A percentile compares a stretch with the other conserved stretches of the same genome.
phyloP scores from a whole-genome alignment of 1,284 basidiomycete species.

The Baeospora myosura region DNA sequence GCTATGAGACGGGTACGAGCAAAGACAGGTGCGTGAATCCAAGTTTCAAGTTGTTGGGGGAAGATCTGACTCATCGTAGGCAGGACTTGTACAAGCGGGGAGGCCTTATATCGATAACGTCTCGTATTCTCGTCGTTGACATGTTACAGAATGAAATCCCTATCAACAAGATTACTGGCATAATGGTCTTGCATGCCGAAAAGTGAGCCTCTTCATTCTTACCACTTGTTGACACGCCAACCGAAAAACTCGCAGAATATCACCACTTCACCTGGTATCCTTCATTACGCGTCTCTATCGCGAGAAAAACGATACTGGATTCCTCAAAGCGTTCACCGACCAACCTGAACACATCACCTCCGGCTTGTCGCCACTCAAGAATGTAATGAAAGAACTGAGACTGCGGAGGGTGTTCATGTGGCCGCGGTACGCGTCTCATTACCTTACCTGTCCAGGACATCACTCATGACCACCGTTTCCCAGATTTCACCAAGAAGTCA shows the following conservation, averaged over 20 bases:
- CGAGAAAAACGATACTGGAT: constrained; percentile 82
- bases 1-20: constrained; percentile 71
- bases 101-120: constrained; percentile 88
- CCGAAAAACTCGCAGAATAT: constrained; percentile 49
- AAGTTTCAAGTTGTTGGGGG: background rate
- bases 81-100: constrained; percentile 82
- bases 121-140: constrained; percentile 91
- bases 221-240: background rate
- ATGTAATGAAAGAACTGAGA: constrained; percentile 89
- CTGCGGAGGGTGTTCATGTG: constrained; percentile 86
- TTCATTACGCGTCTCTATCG: constrained; percentile 88
- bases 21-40: constrained; percentile 61
- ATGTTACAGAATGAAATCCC: constrained; percentile 88
- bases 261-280: constrained; percentile 78
- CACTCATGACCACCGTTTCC: background rate
- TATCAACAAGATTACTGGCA: constrained; percentile 78
- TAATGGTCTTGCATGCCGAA: constrained; percentile 93
- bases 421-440: constrained; percentile 57
- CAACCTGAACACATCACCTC: constrained; percentile 92
- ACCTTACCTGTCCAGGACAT: constrained; percentile 5
- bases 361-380: constrained; percentile 86
- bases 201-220: constrained; percentile 40
- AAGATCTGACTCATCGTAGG: constrained; percentile 37
- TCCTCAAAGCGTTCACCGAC: constrained; percentile 95
- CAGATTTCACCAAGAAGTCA: constrained; percentile 87